Conservation (phyloP, 73 alveolate genomes). For the Breviolum minutum region DNA sequence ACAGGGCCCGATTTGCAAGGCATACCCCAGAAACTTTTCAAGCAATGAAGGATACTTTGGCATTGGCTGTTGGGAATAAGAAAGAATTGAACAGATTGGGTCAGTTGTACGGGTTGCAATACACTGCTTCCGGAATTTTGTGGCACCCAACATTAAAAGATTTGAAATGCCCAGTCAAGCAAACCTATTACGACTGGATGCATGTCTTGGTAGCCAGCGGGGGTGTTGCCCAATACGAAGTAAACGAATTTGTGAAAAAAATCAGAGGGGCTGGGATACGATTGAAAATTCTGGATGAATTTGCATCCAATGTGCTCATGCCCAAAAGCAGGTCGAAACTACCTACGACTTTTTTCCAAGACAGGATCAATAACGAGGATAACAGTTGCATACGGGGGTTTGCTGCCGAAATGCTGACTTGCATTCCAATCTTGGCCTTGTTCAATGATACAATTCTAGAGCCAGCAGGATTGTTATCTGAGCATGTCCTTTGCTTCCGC, state of each 20-base stretch:
- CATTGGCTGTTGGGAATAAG: not conserved
- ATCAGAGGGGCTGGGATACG: not conserved
- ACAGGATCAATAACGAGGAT: not conserved
- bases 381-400: not conserved
- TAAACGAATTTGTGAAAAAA: not conserved
- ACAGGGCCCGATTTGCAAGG: not conserved
- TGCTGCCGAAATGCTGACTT: not conserved
- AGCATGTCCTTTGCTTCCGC: not conserved
- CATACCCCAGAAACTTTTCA: not conserved
- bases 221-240: not conserved
- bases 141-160: not conserved
- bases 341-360: not conserved
- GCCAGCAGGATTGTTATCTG: not conserved
- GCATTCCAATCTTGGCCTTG: not conserved
- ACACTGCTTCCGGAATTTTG: not conserved
- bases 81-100: not conserved
- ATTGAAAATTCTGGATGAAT: not conserved
- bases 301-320: not conserved
- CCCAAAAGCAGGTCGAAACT: not conserved
- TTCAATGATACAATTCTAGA: not conserved
- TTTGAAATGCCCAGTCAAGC: not conserved
- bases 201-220: constrained; percentile 9
- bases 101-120: not conserved
- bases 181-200: constrained; percentile 25
- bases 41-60: not conserved